Evolutionary conservation across 148 eudicot genomes (phyloP), one percentile per base, ranked within the genome.

Genomic region (Linanthus parryae): DNA sequence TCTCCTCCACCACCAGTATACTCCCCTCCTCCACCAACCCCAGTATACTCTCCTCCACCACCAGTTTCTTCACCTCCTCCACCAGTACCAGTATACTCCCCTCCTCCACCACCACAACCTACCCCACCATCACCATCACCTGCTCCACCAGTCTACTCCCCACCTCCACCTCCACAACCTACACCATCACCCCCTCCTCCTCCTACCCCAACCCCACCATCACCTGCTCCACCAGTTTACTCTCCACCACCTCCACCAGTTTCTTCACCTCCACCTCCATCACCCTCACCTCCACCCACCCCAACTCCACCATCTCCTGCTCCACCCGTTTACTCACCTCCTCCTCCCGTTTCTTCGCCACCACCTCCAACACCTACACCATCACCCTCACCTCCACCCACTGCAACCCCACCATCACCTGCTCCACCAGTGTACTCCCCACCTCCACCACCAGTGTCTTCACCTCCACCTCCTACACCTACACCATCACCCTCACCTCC

Each of bases 301-400:
- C 36, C 61, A 2, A 8, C 63, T 4, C 28, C 59, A 3, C 38
- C 62, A 0, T 9, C 61, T 5, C 16, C 71, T 8, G 11, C 56
- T 7, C 28, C 68, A 13, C 40, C 62, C 0, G 21, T n/a, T n/a
- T n/a, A n/a, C n/a, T n/a, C 59, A 1, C 62, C 75, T 0, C 13
- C 69, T 17, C 25, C 42, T 2, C 55, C 75, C 1, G 4, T 51
- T n/a, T 38, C 72, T 13, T 12, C 56, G 19, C 17, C 52, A 12
- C 56, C 70, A 2, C 21, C 66, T 2, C 47, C 76, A 0, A 26
- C 63, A 1, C 5, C 65, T 1, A 30, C 76, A 14, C 33, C 54
- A n/a, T n/a, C n/a, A n/a, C n/a, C n/a, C n/a, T n/a, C n/a, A n/a
- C n/a, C n/a, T n/a, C n/a, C n/a, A 5, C 43, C 59, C 0, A 21